A percentile compares a stretch with the other conserved stretches of the same genome.
These are phyloP conservation scores for Colletotrichum liriopes DNA, from an alignment of 2,329 filamentous ascomycete species.

Conservation along the genomic window DNA sequence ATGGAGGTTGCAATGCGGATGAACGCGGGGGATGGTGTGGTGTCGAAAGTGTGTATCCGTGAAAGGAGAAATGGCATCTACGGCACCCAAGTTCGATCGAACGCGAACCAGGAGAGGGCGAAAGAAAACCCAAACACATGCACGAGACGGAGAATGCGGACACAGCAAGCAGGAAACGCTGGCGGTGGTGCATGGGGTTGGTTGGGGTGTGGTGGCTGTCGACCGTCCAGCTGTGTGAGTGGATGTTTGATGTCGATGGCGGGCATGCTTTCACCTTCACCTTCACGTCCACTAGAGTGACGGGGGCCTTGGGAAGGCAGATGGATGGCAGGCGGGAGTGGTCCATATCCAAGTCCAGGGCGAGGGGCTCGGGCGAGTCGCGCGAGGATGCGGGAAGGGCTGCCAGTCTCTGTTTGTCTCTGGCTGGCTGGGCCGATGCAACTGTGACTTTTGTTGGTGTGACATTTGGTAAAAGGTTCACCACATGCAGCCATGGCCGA, in stretches of 20 bases:
- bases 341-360: constrained; percentile 4
- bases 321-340: constrained; percentile 8
- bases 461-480: not conserved
- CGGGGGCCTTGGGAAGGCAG: not conserved
- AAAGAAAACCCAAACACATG: not conserved
- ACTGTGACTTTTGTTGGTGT: constrained; percentile 7
- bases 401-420: constrained; percentile 7
- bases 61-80: not conserved
- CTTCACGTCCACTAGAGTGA: not conserved
- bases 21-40: not conserved
- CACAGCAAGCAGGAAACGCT: not conserved
- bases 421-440: constrained; percentile 4
- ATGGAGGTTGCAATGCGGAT: not conserved
- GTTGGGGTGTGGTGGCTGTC: not conserved
- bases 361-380: constrained; percentile 20
- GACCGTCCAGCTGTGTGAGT: not conserved
- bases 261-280: not conserved
- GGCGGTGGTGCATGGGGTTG: not conserved
- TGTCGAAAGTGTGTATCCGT: not conserved
- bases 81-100: not conserved
- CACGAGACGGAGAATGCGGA: not conserved
- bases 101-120: not conserved
- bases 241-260: not conserved
- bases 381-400: constrained; percentile 24
- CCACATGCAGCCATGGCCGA: not conserved